These are phyloP conservation scores for Nephelium lappaceum DNA, from an alignment of 345 rosid genomes.

Conservation along the genomic window DNA sequence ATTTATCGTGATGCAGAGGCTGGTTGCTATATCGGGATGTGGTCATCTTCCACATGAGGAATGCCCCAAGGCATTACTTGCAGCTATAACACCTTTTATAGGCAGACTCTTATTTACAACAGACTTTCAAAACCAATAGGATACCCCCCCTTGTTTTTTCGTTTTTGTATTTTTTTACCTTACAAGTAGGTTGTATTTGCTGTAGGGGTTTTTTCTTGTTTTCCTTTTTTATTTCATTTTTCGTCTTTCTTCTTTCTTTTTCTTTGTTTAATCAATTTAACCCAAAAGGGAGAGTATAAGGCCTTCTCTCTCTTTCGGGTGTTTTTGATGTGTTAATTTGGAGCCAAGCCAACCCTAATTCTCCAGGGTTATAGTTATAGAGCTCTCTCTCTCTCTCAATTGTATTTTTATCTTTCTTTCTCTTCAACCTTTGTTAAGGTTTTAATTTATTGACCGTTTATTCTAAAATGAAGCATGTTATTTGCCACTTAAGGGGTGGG, in stretches of 20 bases:
- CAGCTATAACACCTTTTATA: conserved; percentile 80
- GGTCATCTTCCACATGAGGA: conserved; percentile 99
- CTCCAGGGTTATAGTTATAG: conserved; percentile 37
- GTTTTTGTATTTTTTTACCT: conserved; percentile 7
- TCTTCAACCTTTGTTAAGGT: neutral
- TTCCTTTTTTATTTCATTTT: neutral
- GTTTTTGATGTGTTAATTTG: conserved; percentile 34
- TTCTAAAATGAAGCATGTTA: conserved; percentile 18
- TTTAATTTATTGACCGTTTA: neutral
- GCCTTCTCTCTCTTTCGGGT: conserved; percentile 36
- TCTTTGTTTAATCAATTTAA: conserved; percentile 21
- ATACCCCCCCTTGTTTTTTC: neutral
- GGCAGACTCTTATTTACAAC: conserved; percentile 56
- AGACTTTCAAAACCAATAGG: conserved; percentile 57
- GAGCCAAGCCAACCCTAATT: conserved; percentile 24
- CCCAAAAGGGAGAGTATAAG: conserved; percentile 31
- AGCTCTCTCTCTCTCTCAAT: conserved; percentile 28
- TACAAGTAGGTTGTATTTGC: conserved; percentile 31
- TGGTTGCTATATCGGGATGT: conserved; percentile 91
- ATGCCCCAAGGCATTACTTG: conserved; percentile 90
- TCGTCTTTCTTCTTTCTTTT: neutral
- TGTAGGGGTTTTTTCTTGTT: conserved; percentile 14
- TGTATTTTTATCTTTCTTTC: conserved; percentile 20
- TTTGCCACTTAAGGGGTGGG: conserved; percentile 29
- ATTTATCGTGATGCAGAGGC: conserved; percentile 60